A percentile compares a stretch with the other conserved stretches of the same genome.
Evolutionary conservation across 352 stramenopile species (phyloP).

Genomic region (Phytophthora syringae): DNA sequence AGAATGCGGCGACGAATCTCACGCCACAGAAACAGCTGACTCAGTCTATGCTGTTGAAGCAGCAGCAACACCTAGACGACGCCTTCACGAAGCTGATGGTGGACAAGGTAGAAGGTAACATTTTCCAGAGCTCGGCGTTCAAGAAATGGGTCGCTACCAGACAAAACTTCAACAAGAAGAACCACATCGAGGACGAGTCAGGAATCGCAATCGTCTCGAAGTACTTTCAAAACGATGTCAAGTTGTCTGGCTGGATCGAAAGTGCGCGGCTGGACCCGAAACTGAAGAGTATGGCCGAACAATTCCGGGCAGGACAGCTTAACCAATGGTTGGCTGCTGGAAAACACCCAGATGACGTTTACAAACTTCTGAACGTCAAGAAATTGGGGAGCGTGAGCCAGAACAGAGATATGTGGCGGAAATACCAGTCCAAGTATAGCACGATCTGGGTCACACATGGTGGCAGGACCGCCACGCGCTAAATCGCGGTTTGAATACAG

Average conservation of each 20-base stretch:
- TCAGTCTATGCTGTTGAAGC: background rate
- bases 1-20: background rate
- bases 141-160: background rate
- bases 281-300: background rate
- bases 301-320: conserved; percentile 2
- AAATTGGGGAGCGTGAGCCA: background rate
- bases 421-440: background rate
- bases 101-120: background rate
- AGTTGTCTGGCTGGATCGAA: background rate
- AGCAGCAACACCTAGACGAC: background rate
- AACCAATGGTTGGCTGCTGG: background rate
- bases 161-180: background rate
- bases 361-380: background rate
- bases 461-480: background rate
- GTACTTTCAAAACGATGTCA: background rate
- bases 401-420: background rate
- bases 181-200: background rate
- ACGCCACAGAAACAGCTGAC: background rate
- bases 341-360: background rate
- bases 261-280: background rate
- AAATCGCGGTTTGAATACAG: no score
- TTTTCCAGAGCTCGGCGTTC: background rate
- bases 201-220: background rate
- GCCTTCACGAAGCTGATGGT: conserved; percentile 1
- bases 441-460: background rate